A percentile compares a stretch with the other conserved stretches of the same genome.
These are phyloP conservation scores for Ilyonectria robusta DNA, from an alignment of 2,329 filamentous ascomycete species.

Conservation along the genomic window DNA sequence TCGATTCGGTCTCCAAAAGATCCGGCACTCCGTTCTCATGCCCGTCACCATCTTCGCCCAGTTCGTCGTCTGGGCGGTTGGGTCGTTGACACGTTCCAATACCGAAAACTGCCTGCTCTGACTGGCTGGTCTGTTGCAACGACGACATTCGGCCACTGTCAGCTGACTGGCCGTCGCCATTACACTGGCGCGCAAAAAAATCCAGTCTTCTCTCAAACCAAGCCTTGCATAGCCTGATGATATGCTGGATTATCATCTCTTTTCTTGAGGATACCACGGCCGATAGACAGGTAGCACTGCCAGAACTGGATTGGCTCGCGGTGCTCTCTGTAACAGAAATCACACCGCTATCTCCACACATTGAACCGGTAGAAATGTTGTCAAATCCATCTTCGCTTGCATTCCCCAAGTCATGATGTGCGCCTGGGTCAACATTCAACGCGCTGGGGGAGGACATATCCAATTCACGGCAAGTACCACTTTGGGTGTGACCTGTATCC, in stretches of 20 bases:
- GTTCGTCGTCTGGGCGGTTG: no score
- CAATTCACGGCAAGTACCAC: no score
- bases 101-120: background rate
- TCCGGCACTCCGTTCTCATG: background rate
- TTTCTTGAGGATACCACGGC: background rate
- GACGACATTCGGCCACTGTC: background rate
- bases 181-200: background rate
- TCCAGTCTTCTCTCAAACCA: background rate
- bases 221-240: background rate
- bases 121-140: background rate
- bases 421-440: no score
- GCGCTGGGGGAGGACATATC: no score
- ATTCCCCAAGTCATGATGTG: no score
- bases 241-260: background rate
- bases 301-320: background rate
- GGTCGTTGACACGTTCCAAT: no score
- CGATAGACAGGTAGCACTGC: background rate
- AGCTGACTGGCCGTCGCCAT: background rate
- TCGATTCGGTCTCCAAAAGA: background rate
- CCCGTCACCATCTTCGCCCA: background rate
- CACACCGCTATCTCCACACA: background rate
- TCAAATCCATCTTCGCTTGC: no score
- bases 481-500: no score
- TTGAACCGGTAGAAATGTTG: no score
- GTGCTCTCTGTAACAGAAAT: background rate